These are phyloP conservation scores for Bipolaris victoriae DNA, from an alignment of 2,329 filamentous ascomycete genomes.

Conservation along the genomic window DNA sequence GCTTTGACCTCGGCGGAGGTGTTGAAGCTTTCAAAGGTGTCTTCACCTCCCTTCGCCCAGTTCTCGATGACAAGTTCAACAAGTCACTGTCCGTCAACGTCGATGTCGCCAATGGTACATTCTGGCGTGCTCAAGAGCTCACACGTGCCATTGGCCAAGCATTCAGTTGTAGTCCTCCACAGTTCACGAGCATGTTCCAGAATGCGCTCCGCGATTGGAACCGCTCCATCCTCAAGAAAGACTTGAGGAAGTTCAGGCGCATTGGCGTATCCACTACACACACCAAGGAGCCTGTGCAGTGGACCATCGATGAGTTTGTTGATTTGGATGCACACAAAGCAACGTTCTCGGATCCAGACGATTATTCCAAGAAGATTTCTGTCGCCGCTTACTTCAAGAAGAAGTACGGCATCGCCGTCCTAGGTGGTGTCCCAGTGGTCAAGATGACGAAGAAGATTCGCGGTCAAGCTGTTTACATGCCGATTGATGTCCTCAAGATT, in stretches of 20 bases:
- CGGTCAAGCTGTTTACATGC: constrained; percentile 54
- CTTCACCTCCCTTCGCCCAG: constrained; percentile 82
- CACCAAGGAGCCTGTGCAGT: constrained; percentile 50
- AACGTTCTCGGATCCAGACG: constrained; percentile 62
- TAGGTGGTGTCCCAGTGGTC: constrained; percentile 60
- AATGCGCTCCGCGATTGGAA: constrained; percentile 36
- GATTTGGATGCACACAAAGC: constrained; percentile 52
- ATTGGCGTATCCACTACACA: constrained; percentile 52
- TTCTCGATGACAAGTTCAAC: constrained; percentile 59
- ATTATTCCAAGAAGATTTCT: constrained; percentile 60
- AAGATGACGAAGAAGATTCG: constrained; percentile 62
- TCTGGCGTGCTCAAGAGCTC: constrained; percentile 66
- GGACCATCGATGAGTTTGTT: constrained; percentile 59
- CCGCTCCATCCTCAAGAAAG: constrained; percentile 35
- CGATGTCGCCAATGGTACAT: constrained; percentile 89
- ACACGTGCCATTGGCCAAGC: constrained; percentile 44
- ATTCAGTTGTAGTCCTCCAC: constrained; percentile 36
- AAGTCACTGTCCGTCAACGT: constrained; percentile 80
- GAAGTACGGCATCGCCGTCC: constrained; percentile 59
- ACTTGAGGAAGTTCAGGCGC: constrained; percentile 53
- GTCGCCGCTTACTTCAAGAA: constrained; percentile 65
- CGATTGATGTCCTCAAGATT: constrained; percentile 62
- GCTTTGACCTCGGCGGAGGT: constrained; percentile 63
- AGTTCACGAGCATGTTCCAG: constrained; percentile 21
- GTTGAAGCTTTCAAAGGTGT: constrained; percentile 86